phyloP scores from a whole-genome alignment of 495 filamentous ascomycete genomes.

The Durotheca rogersii region DNA sequence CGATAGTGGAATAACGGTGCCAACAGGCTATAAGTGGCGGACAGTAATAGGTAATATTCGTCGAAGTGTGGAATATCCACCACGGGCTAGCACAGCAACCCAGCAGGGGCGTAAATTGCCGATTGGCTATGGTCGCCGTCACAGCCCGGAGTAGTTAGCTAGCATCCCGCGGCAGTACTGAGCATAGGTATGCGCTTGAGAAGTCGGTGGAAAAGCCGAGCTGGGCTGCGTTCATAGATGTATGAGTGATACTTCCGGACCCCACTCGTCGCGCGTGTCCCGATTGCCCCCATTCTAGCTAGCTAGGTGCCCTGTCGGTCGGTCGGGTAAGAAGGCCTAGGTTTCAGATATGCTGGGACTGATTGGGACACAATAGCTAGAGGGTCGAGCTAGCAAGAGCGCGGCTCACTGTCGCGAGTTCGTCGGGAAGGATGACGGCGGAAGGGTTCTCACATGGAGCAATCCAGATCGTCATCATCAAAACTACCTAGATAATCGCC shows the following conservation, averaged over 20 bases:
- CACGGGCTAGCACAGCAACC: not conserved
- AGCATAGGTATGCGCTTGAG: not conserved
- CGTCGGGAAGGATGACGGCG: not conserved
- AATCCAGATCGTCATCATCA: not conserved
- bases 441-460: slow-evolving; percentile 3
- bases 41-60: not conserved
- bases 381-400: not conserved
- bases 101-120: not conserved
- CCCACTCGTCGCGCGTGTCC: not conserved
- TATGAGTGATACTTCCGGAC: no score
- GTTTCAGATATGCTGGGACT: not conserved
- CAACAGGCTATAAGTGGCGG: not conserved
- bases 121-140: not conserved
- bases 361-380: not conserved
- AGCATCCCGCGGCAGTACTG: not conserved
- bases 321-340: not conserved
- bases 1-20: not conserved
- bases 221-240: not conserved
- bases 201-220: not conserved
- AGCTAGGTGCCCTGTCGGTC: not conserved
- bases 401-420: not conserved
- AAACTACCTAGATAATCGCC: no score
- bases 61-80: not conserved
- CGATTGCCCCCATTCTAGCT: no score
- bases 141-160: not conserved